Evolutionary conservation across 2,329 filamentous ascomycete species (phyloP), one percentile per base, ranked within the genome.

Genomic region (Fusarium sororula): DNA sequence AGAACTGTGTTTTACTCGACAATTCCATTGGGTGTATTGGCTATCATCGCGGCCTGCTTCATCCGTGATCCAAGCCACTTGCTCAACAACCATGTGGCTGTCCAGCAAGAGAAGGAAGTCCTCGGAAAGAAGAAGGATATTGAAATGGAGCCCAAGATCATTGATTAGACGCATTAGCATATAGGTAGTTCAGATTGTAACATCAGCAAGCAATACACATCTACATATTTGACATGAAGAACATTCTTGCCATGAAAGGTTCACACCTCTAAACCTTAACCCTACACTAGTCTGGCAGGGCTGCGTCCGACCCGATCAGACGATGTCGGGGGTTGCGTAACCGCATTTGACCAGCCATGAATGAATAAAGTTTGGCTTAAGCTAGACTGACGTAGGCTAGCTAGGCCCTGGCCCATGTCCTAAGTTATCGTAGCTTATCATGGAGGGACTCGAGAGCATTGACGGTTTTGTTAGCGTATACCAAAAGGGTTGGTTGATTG

Each of bases 61-160:
- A 60, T 67, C 24, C 38, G 39, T 12, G 64, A 67, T 15, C 64
- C 64, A 1, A 67, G 63, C 20, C 63, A 67, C 12, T n/a, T 67
- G 10, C 64, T 67, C 4, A 67, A 66, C 12, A 67, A 67, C 39
- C 51, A 67, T n/a, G 63, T 67, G 28, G 64, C 64, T 14, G 63
- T 67, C 9, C 51, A 67, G 9, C 63, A 67, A 6, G 64, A 67
- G 20, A 67, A 67, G 64, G 63, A 67, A 12, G 30, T 66, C 5
- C 12, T 66, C 1, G 62, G 50, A 42, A 66, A 48, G 42, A 66
- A 58, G 62, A 58, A 66, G 18, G 61, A 66, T 17, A 26, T 47
- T 2, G 61, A 66, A 20, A 66, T 58, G 63, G 41, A 37, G 13
- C 24, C 24, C 14, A 66, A 66, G 28, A 44, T 28, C 7, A 26